Evolutionary conservation across 805 yeast species (phyloP).

Genomic region (Lipomyces sp.): DNA sequence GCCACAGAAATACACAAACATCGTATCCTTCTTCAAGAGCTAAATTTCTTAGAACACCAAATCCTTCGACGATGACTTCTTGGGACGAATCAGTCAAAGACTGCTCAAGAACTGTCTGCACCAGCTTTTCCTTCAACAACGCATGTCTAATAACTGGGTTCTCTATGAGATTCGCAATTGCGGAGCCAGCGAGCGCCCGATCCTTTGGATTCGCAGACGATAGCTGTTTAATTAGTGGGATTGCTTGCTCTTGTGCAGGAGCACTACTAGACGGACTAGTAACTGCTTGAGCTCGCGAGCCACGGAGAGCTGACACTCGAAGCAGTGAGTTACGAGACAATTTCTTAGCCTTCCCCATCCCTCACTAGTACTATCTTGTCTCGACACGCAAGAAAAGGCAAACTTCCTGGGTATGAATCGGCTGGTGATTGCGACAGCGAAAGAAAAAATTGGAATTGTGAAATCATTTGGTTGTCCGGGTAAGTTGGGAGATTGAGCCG

Average conservation of each 20-base stretch:
- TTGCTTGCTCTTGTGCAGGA: constrained; percentile 59
- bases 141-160: constrained; percentile 65
- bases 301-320: constrained; percentile 18
- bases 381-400: not conserved
- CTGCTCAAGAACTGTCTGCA: constrained; percentile 66
- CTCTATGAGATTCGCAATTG: constrained; percentile 65
- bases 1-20: constrained; percentile 72
- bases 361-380: not conserved
- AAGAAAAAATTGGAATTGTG: not conserved
- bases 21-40: constrained; percentile 89
- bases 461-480: not conserved
- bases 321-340: constrained; percentile 10
- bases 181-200: constrained; percentile 73
- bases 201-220: constrained; percentile 70
- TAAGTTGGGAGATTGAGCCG: not conserved
- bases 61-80: constrained; percentile 79
- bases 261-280: constrained; percentile 47
- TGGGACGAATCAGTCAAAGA: constrained; percentile 68
- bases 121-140: constrained; percentile 71
- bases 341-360: constrained; percentile 17
- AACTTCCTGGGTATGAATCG: not conserved
- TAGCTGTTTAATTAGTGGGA: constrained; percentile 71
- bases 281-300: not conserved
- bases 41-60: constrained; percentile 79
- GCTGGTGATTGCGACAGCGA: not conserved